Percentiles rank a stretch among this genome's conserved stretches.
These are phyloP conservation scores for Kondoa malvinella DNA, from an alignment of 768 basidiomycete genomes.

Conservation along the genomic window DNA sequence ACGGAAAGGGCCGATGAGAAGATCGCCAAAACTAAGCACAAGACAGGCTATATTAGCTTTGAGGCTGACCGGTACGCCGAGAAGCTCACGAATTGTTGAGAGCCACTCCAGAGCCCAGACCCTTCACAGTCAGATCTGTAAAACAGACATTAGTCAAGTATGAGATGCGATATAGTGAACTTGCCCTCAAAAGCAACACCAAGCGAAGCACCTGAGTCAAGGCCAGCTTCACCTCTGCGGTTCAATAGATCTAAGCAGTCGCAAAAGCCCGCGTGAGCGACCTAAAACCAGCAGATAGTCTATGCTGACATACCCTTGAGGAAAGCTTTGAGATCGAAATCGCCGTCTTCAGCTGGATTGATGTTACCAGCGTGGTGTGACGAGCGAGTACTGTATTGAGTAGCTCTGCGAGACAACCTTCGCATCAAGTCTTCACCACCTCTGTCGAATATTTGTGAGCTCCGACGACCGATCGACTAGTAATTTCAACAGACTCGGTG, in stretches of 20 bases:
- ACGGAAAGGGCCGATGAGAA: background rate
- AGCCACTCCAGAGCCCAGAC: conserved; percentile 11
- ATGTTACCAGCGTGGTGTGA: background rate
- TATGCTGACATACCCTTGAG: conserved; percentile 4
- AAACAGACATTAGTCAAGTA: too few species aligned
- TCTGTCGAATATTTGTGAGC: background rate
- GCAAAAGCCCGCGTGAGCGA: too few species aligned
- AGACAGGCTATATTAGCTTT: background rate
- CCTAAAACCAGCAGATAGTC: too few species aligned
- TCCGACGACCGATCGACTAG: background rate
- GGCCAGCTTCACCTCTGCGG: conserved; percentile 2
- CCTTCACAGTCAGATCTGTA: conserved; percentile 13
- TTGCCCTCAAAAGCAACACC: conserved; percentile 18
- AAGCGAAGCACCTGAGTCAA: conserved; percentile 1
- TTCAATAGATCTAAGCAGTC: too few species aligned
- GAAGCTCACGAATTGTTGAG: conserved; percentile 4
- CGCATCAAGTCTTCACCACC: background rate
- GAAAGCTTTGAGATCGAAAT: conserved; percentile 19
- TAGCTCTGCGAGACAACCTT: background rate
- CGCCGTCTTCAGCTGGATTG: conserved; percentile 6
- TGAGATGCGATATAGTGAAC: too few species aligned
- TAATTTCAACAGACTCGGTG: background rate
- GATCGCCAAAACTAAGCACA: background rate
- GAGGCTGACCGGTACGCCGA: conserved; percentile 1
- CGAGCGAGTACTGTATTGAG: background rate